Percentiles rank a stretch among this genome's conserved stretches.
These are phyloP conservation scores for Aspergillus saccharolyticus DNA, from an alignment of 495 filamentous ascomycete species.

Conservation along the genomic window DNA sequence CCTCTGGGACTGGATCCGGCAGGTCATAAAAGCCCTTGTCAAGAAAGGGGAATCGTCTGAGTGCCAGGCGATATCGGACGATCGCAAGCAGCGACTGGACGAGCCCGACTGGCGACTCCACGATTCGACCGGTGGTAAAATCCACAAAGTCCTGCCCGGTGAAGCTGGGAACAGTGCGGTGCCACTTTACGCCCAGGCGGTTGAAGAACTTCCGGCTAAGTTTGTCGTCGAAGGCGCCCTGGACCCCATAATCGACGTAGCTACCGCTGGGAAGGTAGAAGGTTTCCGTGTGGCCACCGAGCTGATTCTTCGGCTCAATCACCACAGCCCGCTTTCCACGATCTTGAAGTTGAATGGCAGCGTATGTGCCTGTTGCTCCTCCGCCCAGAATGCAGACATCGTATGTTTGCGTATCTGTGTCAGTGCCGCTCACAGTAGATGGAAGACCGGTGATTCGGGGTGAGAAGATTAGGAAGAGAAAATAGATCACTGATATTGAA, in stretches of 20 bases:
- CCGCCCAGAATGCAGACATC: conserved; percentile 50
- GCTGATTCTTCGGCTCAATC: conserved; percentile 35
- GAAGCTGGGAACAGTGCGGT: conserved; percentile 27
- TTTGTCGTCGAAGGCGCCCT: conserved; percentile 33
- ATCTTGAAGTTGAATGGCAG: conserved; percentile 39
- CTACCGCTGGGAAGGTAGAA: conserved; percentile 35
- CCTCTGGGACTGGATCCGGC: conserved; percentile 47
- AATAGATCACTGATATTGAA: background rate
- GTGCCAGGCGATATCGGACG: conserved; percentile 18
- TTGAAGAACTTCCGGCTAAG: conserved; percentile 35
- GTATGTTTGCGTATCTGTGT: conserved; percentile 8
- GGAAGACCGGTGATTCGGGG: background rate
- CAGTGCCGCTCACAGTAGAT: background rate
- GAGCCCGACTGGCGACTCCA: conserved; percentile 38
- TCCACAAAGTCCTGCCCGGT: conserved; percentile 21
- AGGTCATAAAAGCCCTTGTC: conserved; percentile 37
- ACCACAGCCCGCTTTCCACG: conserved; percentile 36
- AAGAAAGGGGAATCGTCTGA: conserved; percentile 23
- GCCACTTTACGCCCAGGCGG: conserved; percentile 24
- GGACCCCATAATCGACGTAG: conserved; percentile 44
- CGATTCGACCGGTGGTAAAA: conserved; percentile 34
- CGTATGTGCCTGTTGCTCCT: conserved; percentile 44
- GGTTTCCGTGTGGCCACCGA: conserved; percentile 49
- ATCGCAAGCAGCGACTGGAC: conserved; percentile 33
- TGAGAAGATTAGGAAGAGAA: background rate